These are phyloP conservation scores for Luffa aegyptiaca DNA, from an alignment of 306 rosid species.

Conservation along the genomic window DNA sequence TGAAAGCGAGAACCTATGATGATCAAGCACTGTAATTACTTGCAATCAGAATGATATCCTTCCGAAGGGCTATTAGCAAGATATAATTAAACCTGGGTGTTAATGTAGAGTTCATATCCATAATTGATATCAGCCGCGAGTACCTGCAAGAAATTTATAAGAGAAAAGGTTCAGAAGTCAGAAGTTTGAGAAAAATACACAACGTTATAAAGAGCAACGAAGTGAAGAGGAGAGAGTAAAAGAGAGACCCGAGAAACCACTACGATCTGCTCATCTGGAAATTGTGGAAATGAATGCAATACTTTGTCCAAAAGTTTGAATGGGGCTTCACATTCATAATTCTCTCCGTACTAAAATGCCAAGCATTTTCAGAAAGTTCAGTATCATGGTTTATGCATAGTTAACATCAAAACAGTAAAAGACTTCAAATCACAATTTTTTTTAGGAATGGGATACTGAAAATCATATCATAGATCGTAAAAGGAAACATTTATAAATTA, in stretches of 20 bases:
- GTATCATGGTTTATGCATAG: neutral
- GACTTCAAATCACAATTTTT: neutral
- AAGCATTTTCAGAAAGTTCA: constrained; percentile 1
- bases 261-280: constrained; percentile 85
- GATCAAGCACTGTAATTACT: neutral
- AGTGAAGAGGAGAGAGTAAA: neutral
- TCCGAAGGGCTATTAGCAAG: neutral
- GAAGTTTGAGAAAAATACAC: neutral
- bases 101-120: constrained; percentile 84
- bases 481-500: neutral
- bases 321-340: constrained; percentile 87
- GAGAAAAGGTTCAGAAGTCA: neutral
- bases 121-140: constrained; percentile 91
- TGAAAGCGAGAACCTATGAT: constrained; percentile 65
- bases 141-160: constrained; percentile 45
- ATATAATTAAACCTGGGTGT: constrained; percentile 63
- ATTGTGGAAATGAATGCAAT: constrained; percentile 74
- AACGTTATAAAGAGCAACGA: neutral
- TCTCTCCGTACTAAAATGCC: constrained; percentile 73
- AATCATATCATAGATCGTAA: neutral
- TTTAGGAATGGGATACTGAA: neutral
- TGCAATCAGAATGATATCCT: neutral
- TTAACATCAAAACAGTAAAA: neutral
- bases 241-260: constrained; percentile 80
- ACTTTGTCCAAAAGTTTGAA: constrained; percentile 88